Evolutionary conservation across 1,284 basidiomycete species (phyloP).

Genomic region (Trichosporon inkin): DNA sequence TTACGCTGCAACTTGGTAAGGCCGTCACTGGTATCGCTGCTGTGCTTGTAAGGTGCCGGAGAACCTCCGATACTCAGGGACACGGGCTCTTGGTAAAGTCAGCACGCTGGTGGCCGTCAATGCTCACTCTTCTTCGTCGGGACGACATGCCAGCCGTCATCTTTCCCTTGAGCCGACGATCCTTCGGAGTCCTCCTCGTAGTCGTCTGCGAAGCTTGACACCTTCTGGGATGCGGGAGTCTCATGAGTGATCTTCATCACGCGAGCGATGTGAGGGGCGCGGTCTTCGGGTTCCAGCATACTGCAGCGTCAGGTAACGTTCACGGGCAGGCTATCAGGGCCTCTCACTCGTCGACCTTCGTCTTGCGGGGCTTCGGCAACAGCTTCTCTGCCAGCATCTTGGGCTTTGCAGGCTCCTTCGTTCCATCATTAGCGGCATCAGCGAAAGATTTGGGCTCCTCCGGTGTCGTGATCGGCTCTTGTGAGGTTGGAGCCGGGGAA

Average conservation of each 20-base stretch:
- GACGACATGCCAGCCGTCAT: conserved; percentile 46
- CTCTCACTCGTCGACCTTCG: conserved; percentile 48
- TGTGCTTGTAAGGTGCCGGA: background rate
- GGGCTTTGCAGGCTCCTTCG: conserved; percentile 22
- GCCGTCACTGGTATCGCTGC: conserved; percentile 5
- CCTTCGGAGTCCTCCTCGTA: conserved; percentile 24
- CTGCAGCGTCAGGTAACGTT: conserved; percentile 23
- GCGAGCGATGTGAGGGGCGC: conserved; percentile 36
- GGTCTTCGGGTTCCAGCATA: conserved; percentile 46
- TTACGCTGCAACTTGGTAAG: conserved; percentile 40
- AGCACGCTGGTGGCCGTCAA: background rate
- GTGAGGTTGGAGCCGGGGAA: background rate
- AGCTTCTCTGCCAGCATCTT: conserved; percentile 45
- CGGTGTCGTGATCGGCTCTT: background rate
- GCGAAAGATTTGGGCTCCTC: conserved; percentile 1
- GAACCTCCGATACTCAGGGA: conserved; percentile 28
- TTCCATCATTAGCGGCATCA: background rate
- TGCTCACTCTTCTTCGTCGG: conserved; percentile 41
- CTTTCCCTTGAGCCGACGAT: conserved; percentile 13
- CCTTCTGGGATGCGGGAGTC: conserved; percentile 3
- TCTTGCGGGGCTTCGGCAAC: conserved; percentile 41
- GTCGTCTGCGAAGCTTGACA: conserved; percentile 33
- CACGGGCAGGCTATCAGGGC: background rate
- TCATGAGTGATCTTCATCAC: conserved; percentile 39
- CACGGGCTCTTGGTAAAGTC: conserved; percentile 30